A percentile compares a stretch with the other conserved stretches of the same genome.
These are phyloP conservation scores for Dendrobium chrysotoxum DNA, from an alignment of 106 monocot species.

Conservation along the genomic window DNA sequence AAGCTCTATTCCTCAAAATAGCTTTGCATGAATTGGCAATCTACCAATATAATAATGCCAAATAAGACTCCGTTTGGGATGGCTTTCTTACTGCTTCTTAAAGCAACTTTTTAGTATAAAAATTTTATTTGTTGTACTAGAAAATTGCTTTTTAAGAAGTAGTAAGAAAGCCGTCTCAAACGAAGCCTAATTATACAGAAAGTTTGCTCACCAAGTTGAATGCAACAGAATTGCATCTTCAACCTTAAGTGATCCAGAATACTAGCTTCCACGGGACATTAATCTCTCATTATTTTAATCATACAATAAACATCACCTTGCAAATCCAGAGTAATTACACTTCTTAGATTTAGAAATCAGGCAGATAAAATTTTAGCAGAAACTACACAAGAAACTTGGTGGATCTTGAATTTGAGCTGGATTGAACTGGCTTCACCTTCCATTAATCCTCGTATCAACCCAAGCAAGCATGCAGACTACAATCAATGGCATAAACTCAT, in stretches of 20 bases:
- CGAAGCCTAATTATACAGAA: background rate
- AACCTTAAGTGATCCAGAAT: constrained; percentile 1
- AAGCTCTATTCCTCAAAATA: background rate
- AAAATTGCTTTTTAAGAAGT: no score
- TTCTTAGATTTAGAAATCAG: background rate
- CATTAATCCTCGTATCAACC: background rate
- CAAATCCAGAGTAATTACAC: background rate
- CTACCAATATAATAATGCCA: background rate
- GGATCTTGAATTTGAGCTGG: background rate
- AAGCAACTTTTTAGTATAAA: no score
- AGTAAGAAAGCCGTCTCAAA: no score
- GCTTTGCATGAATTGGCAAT: background rate
- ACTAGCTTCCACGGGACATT: background rate
- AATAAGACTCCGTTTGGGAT: no score
- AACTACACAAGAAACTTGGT: background rate
- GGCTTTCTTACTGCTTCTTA: no score
- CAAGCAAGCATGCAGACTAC: background rate
- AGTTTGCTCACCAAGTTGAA: background rate
- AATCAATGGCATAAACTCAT: background rate
- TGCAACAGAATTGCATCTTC: background rate
- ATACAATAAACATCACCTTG: background rate
- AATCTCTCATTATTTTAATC: background rate
- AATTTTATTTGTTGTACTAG: no score
- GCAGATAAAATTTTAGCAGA: background rate
- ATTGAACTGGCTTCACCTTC: background rate